A percentile compares a stretch with the other conserved stretches of the same genome.
phyloP scores from a whole-genome alignment of 805 yeast species.

The Kregervanrija pseudodelftensis region DNA sequence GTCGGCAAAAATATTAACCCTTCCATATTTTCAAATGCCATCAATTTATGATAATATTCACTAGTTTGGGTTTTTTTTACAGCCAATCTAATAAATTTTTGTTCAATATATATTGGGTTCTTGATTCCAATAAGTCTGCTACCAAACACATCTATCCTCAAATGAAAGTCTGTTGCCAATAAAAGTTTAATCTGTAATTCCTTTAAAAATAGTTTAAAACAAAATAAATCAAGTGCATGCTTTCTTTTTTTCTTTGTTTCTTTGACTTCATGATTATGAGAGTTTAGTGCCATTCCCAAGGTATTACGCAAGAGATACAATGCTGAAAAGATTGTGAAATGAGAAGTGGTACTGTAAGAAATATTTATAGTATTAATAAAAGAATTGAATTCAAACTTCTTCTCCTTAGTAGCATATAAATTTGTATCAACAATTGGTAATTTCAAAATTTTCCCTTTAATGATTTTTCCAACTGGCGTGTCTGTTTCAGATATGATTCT shows the following conservation, averaged over 20 bases:
- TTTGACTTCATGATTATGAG: constrained; percentile 2
- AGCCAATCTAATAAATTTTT: constrained; percentile 6
- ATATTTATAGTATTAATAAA: constrained; percentile 1
- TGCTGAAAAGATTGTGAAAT: constrained; percentile 40
- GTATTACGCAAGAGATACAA: constrained; percentile 39
- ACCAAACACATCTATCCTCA: constrained; percentile 38
- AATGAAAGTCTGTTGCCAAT: constrained; percentile 44
- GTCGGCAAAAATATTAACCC: constrained; percentile 7
- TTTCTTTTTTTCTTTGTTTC: not conserved
- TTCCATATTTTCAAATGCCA: constrained; percentile 8
- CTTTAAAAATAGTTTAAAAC: constrained; percentile 4
- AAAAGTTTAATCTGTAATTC: constrained; percentile 17
- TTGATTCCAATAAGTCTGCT: constrained; percentile 11
- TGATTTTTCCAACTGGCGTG: not conserved
- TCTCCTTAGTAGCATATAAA: constrained; percentile 6
- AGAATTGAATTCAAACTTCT: constrained; percentile 4
- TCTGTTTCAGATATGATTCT: constrained; percentile 2
- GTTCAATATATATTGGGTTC: constrained; percentile 6
- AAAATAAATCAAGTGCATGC: not conserved
- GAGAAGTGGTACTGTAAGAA: constrained; percentile 32
- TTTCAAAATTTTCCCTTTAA: constrained; percentile 1
- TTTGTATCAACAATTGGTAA: constrained; percentile 5
- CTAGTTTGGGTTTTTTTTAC: constrained; percentile 5
- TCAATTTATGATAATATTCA: constrained; percentile 4
- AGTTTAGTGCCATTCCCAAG: constrained; percentile 1